Evolutionary conservation across 768 basidiomycete genomes (phyloP).

Genomic region (Suillus brevipes): DNA sequence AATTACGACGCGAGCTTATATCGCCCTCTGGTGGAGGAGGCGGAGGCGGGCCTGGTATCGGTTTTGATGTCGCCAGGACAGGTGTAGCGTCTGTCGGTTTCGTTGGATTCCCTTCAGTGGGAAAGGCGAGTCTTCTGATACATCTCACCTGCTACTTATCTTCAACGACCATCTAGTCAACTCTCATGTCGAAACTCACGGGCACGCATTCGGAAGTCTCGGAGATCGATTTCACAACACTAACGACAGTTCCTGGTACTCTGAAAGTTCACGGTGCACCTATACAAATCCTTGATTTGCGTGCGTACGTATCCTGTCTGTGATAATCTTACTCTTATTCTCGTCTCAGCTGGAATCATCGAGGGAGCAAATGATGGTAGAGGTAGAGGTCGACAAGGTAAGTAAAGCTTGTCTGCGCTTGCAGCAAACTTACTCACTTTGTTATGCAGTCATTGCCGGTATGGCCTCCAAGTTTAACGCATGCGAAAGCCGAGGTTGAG

Average conservation of each 20-base stretch:
- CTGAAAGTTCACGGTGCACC: constrained; percentile 94
- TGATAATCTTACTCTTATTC: constrained; percentile 15
- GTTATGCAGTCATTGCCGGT: constrained; percentile 71
- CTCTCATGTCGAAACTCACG: constrained; percentile 92
- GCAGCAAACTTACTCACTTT: constrained; percentile 21
- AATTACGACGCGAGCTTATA: constrained; percentile 93
- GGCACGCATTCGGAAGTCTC: constrained; percentile 97
- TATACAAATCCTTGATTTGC: constrained; percentile 91
- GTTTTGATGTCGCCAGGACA: constrained; percentile 98
- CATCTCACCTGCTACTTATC: constrained; percentile 11
- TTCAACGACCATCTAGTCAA: constrained; percentile 54
- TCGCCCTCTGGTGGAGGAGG: constrained; percentile 67
- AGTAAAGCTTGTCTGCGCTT: constrained; percentile 29
- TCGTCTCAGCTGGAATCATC: constrained; percentile 82
- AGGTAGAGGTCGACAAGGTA: constrained; percentile 92
- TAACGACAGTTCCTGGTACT: constrained; percentile 94
- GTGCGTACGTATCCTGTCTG: constrained; percentile 42
- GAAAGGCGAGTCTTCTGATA: constrained; percentile 58
- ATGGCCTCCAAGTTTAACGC: constrained; percentile 26
- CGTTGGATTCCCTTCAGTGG: constrained; percentile 90
- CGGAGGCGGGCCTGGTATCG: constrained; percentile 85
- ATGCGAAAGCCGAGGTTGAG: constrained; percentile 12
- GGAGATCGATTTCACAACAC: constrained; percentile 94
- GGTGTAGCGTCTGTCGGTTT: constrained; percentile 98
- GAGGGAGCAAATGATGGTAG: constrained; percentile 96